Evolutionary conservation across 352 stramenopile genomes (phyloP).

Genomic region (Phytophthora quininea): DNA sequence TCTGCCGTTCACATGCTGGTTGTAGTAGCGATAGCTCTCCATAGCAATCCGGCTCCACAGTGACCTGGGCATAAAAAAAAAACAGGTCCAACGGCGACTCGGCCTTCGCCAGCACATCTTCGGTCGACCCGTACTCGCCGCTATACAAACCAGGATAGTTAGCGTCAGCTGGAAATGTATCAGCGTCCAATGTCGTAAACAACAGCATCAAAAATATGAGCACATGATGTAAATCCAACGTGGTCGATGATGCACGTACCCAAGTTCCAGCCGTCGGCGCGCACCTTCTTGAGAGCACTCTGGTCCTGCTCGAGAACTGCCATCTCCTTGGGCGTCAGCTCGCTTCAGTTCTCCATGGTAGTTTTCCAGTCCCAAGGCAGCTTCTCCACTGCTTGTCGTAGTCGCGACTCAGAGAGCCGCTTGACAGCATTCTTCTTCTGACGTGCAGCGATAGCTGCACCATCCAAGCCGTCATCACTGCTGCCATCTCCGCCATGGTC

Average conservation of each 20-base stretch:
- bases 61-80: slow-evolving; percentile 11
- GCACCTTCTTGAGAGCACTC: slow-evolving; percentile 8
- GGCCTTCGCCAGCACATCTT: slow-evolving; percentile 1
- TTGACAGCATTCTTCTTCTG: background rate
- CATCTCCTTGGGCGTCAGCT: slow-evolving; percentile 1
- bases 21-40: slow-evolving; percentile 23
- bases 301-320: slow-evolving; percentile 5
- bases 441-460: background rate
- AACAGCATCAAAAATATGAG: slow-evolving; percentile 7
- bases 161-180: background rate
- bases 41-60: slow-evolving; percentile 8
- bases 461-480: background rate
- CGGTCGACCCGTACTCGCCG: background rate
- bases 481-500: background rate
- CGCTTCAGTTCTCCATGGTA: background rate
- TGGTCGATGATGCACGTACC: background rate
- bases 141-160: background rate
- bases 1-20: slow-evolving; percentile 7
- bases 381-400: background rate
- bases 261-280: slow-evolving; percentile 9
- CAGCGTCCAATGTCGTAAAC: slow-evolving; percentile 3
- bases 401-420: background rate
- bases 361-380: background rate
- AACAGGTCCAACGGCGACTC: slow-evolving; percentile 11
- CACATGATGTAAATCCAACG: slow-evolving; percentile 9